Evolutionary conservation across 75 land plant genomes (phyloP).

Genomic region (Cryptomeria japonica): DNA sequence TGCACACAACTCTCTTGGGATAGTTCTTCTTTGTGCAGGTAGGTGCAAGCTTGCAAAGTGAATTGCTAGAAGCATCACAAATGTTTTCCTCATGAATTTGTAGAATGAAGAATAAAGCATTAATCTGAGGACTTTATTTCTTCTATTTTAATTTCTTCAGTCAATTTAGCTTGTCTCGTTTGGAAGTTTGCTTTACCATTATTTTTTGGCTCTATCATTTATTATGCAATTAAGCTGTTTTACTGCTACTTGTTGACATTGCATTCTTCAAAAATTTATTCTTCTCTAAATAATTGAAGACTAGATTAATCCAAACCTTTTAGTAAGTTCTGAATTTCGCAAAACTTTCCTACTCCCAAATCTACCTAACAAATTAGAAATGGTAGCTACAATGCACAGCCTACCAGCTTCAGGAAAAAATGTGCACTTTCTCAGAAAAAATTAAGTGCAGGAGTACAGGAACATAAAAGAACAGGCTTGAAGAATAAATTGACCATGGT

Average conservation of each 20-base stretch:
- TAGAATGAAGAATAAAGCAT: not conserved
- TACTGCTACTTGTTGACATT: not conserved
- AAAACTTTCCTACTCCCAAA: not conserved
- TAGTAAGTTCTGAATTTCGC: not conserved
- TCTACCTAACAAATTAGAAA: not conserved
- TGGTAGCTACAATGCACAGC: not conserved
- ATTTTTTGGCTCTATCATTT: too few relatives aligned
- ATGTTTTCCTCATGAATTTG: not conserved
- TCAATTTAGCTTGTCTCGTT: too few relatives aligned
- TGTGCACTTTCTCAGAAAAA: not conserved
- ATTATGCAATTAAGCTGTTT: not conserved
- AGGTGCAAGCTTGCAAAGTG: too few relatives aligned
- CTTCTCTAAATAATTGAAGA: not conserved
- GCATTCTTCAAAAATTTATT: not conserved
- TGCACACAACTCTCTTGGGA: too few relatives aligned
- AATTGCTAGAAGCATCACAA: too few relatives aligned
- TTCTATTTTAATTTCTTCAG: too few relatives aligned
- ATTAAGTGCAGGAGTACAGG: not conserved
- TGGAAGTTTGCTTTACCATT: not conserved
- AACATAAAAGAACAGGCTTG: not conserved
- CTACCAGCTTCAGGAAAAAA: not conserved
- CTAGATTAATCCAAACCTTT: not conserved
- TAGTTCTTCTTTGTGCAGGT: too few relatives aligned
- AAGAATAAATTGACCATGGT: not conserved
- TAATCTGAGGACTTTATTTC: not conserved